phyloP scores from a whole-genome alignment of 805 yeast species.

The Komagataella kurtzmanii region DNA sequence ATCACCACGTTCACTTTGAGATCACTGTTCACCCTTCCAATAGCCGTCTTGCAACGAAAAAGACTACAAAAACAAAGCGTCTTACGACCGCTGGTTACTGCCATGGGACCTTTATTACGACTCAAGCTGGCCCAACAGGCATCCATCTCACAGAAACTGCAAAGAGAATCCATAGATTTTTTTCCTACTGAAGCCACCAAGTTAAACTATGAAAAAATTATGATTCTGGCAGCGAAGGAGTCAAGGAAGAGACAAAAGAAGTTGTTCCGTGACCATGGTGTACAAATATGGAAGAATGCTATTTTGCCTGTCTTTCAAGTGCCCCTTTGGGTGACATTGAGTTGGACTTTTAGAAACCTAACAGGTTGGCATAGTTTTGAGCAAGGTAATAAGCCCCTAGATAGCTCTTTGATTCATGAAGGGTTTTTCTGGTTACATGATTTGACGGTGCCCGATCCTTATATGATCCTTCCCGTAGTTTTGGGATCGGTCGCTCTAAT shows the following conservation, averaged over 20 bases:
- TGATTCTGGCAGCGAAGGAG: constrained; percentile 64
- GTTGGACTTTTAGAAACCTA: constrained; percentile 59
- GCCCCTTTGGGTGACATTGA: constrained; percentile 77
- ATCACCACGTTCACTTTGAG: constrained; percentile 54
- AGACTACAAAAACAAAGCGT: constrained; percentile 59
- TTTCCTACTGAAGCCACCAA: constrained; percentile 18
- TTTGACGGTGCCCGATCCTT: constrained; percentile 47
- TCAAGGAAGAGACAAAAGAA: constrained; percentile 58
- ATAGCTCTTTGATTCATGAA: constrained; percentile 33
- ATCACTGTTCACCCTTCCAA: constrained; percentile 57
- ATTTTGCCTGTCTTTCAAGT: constrained; percentile 70
- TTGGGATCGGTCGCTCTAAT: constrained; percentile 60
- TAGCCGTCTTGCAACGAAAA: constrained; percentile 60
- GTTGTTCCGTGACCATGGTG: constrained; percentile 51
- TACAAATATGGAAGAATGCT: constrained; percentile 73
- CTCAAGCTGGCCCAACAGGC: constrained; percentile 37
- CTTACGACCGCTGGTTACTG: constrained; percentile 56
- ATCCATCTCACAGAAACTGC: constrained; percentile 19
- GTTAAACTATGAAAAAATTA: constrained; percentile 68
- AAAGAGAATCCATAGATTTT: constrained; percentile 17
- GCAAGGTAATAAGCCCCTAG: constrained; percentile 29
- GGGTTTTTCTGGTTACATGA: constrained; percentile 50
- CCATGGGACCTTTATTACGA: constrained; percentile 65
- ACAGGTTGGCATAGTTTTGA: constrained; percentile 43
- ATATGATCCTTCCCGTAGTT: constrained; percentile 50